Evolutionary conservation across 805 yeast species (phyloP), one percentile per base, ranked within the genome.

Genomic region (Barnettozyma siamensis): DNA sequence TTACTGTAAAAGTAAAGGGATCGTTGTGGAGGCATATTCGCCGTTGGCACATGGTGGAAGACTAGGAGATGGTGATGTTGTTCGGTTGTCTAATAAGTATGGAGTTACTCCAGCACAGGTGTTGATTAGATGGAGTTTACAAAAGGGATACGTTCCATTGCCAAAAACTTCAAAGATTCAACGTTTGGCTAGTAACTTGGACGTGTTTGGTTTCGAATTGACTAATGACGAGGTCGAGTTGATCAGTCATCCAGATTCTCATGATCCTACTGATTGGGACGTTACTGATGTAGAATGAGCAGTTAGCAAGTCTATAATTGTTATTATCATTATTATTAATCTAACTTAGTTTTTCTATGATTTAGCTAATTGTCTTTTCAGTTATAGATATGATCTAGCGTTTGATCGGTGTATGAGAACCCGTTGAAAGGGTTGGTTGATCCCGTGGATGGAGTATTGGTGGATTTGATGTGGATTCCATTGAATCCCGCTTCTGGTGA

Each of bases 191-290:
- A 54, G 65, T 18, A 76, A 76, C 52, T 57, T 54, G 38, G 55
- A 53, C 31, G 52, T 51, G 8, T 75, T 65, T 52, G 66, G 65
- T 17, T 80, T 80, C 48, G 69, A 65, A 35, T 49, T 76, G 31
- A 55, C 64, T 1, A 57, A 53, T 2, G 66, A 60, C 15, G 79
- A 76, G 30, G 60, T 74, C 44, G 46, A 54, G 13, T 36, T 45
- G 17, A 43, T 76, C 35, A 74, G 69, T 41, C 78, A 75, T 44
- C 81, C 82, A 0, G 58, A 67, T 4, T 76, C 74, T 2, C 78
- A 82, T 49, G 86, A 80, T 45, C 86, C 87, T 10, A 79, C 87
- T 1, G 88, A 80, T 35, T 82, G 88, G 88, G 88, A 81, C 29
- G 42, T 36, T 32, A 33, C 37, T 15, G 34, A 38, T 15, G 41